phyloP scores from a whole-genome alignment of 148 eudicot genomes.

The Talinum fruticosum region DNA sequence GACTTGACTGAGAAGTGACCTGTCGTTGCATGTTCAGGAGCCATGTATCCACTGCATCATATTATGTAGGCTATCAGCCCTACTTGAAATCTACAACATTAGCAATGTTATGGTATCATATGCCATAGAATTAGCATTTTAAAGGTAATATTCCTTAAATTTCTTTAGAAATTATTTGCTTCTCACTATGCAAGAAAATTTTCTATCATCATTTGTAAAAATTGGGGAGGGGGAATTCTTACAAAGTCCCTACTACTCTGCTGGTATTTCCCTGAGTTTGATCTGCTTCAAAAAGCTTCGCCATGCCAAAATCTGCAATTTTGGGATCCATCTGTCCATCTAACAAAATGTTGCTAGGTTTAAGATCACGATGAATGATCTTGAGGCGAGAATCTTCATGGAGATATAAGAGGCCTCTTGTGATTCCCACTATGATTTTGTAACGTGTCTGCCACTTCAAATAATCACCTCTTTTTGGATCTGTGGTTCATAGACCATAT shows the following conservation, averaged over 20 bases:
- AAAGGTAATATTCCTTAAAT: no score
- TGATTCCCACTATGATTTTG: conserved; percentile 32
- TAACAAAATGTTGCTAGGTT: conserved; percentile 36
- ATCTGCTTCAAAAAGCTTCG: conserved; percentile 31
- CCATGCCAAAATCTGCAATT: conserved; percentile 41
- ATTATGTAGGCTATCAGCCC: no score
- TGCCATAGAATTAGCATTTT: no score
- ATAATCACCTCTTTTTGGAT: neutral
- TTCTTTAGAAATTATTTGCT: no score
- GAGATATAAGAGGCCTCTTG: conserved; percentile 29
- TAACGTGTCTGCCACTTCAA: conserved; percentile 30
- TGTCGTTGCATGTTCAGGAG: neutral
- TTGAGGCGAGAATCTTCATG: conserved; percentile 33
- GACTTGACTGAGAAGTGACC: neutral
- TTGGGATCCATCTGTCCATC: conserved; percentile 34
- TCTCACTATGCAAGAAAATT: no score
- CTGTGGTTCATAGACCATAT: neutral
- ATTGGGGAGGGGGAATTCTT: neutral
- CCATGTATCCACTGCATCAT: no score
- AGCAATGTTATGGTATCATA: no score
- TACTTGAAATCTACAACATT: no score
- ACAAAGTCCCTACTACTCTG: conserved; percentile 42
- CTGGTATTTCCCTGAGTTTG: conserved; percentile 29
- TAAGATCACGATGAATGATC: conserved; percentile 36
- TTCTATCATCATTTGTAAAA: no score